phyloP scores from a whole-genome alignment of 2,329 filamentous ascomycete genomes.

The Microascus cirrosus region DNA sequence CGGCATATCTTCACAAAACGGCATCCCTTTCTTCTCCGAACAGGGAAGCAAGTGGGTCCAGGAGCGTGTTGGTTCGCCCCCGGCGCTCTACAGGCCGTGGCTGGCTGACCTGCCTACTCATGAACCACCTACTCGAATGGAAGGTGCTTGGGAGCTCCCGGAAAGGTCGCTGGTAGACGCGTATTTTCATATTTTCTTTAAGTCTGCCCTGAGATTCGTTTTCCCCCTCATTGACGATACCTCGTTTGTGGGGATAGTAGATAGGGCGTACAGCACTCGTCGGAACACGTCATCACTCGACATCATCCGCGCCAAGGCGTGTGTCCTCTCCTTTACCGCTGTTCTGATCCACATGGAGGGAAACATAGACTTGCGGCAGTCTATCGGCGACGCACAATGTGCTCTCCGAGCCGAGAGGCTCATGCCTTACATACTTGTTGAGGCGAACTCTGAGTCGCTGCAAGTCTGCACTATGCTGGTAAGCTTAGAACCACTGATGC shows the following conservation, averaged over 20 bases:
- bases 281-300: neutral
- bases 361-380: neutral
- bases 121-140: neutral
- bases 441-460: conserved; percentile 5
- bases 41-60: neutral
- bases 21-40: neutral
- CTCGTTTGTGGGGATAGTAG: conserved; percentile 4
- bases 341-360: neutral
- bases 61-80: neutral
- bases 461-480: conserved; percentile 8
- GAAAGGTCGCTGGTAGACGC: neutral
- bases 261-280: conserved; percentile 3
- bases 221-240: conserved; percentile 4
- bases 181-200: neutral
- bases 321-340: conserved; percentile 8
- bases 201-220: neutral
- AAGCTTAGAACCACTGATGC: neutral
- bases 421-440: neutral
- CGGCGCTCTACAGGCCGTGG: neutral
- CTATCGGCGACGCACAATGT: neutral
- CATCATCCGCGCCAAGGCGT: conserved; percentile 7
- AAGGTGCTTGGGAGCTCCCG: neutral
- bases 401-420: conserved; percentile 1
- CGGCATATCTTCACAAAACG: neutral
- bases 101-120: neutral